Evolutionary conservation across 371 early-diverging fungal genomes (phyloP).

Genomic region (Dichotomocladium elegans): DNA sequence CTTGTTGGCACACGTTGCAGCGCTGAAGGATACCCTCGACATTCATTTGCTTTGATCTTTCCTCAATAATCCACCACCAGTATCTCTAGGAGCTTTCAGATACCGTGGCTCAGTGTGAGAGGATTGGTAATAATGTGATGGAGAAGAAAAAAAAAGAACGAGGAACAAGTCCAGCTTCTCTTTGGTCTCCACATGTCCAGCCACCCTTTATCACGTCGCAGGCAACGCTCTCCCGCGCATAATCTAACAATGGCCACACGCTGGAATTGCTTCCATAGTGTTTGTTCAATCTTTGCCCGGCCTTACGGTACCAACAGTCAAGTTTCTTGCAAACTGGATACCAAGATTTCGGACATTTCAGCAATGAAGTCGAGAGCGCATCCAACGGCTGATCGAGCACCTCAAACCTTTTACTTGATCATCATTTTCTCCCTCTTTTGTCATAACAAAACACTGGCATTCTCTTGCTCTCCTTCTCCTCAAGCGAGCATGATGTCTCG

Average conservation of each 20-base stretch:
- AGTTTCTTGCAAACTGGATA: conserved; percentile 21
- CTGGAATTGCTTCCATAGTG: not conserved
- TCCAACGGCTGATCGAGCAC: not conserved
- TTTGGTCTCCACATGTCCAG: conserved; percentile 18
- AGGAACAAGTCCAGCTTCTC: too few species aligned
- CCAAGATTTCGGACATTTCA: conserved; percentile 47
- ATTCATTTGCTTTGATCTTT: too few species aligned
- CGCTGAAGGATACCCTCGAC: too few species aligned
- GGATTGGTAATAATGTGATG: not conserved
- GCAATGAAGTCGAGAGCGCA: not conserved
- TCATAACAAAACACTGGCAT: too few species aligned
- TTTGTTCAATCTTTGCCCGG: conserved; percentile 40
- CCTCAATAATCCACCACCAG: conserved; percentile 7
- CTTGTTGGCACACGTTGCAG: not conserved
- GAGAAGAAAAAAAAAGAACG: too few species aligned
- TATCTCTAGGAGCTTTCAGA: not conserved
- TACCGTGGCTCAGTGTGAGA: conserved; percentile 24
- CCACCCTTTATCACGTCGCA: conserved; percentile 42
- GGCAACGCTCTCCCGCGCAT: conserved; percentile 15
- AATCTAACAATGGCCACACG: conserved; percentile 33
- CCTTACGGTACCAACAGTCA: conserved; percentile 40
- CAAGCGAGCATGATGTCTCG: not conserved
- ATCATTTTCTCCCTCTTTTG: conserved; percentile 17
- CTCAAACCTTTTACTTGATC: conserved; percentile 29
- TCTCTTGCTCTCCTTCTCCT: not conserved